Conservation (phyloP, 495 filamentous ascomycete species). For the Schizothecium vesticola region DNA sequence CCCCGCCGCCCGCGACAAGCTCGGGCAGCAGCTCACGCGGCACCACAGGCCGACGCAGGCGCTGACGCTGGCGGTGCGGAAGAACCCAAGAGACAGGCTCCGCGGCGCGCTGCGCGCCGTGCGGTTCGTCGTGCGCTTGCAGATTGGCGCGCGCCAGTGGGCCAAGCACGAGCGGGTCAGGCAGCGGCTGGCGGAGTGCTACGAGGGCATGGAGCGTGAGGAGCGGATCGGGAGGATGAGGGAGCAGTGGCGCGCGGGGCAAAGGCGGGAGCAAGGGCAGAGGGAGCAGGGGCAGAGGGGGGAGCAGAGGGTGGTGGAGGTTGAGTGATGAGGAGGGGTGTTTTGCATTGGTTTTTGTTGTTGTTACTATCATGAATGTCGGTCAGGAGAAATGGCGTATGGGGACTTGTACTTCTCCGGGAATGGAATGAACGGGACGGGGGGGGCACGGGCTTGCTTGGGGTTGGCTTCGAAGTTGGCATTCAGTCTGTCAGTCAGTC, state of each 20-base stretch:
- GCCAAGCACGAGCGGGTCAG: slow-evolving; percentile 34
- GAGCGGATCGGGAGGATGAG: slow-evolving; percentile 28
- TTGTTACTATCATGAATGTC: not conserved
- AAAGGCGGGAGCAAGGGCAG: not conserved
- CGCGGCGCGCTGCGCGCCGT: slow-evolving; percentile 29
- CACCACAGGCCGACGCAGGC: not conserved
- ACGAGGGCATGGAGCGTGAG: slow-evolving; percentile 34
- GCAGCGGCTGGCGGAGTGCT: slow-evolving; percentile 32
- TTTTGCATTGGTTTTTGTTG: too few species aligned
- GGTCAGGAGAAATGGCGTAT: not conserved
- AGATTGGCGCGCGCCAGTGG: slow-evolving; percentile 37
- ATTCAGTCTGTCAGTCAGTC: not conserved
- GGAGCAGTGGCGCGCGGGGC: slow-evolving; percentile 23
- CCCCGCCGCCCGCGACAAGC: slow-evolving; percentile 25
- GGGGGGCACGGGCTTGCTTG: not conserved
- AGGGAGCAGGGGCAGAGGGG: not conserved
- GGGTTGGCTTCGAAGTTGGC: not conserved
- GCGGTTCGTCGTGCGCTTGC: slow-evolving; percentile 39
- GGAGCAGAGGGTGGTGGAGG: not conserved
- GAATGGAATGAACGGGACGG: too few species aligned
- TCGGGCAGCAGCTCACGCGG: slow-evolving; percentile 16
- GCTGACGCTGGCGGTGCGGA: not conserved
- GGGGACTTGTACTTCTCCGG: not conserved
- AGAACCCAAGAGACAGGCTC: slow-evolving; percentile 13
- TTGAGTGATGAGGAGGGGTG: not conserved